Evolutionary conservation across 2,329 filamentous ascomycete genomes (phyloP).

Genomic region (Chrysoporthe deuterocubensis): DNA sequence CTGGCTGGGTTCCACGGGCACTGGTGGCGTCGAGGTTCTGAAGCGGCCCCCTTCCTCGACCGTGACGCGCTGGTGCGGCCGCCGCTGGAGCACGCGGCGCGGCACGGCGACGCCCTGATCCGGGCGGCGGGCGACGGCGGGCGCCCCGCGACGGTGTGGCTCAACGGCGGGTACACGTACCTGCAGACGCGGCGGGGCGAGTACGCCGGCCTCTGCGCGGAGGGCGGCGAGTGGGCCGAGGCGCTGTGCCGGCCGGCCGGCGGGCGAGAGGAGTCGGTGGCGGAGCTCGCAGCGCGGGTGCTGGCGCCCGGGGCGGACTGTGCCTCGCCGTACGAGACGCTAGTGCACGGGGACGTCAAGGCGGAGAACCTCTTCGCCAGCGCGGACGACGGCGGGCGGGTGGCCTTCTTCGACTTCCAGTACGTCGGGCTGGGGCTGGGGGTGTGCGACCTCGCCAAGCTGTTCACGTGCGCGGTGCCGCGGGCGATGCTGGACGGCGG

Average conservation of each 20-base stretch:
- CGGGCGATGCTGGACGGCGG: slow-evolving; percentile 49
- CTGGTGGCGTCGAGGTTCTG: slow-evolving; percentile 46
- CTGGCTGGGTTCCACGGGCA: slow-evolving; percentile 63
- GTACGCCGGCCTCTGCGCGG: slow-evolving; percentile 51
- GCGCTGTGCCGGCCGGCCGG: slow-evolving; percentile 47
- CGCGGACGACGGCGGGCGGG: slow-evolving; percentile 44
- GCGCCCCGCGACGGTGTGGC: slow-evolving; percentile 51
- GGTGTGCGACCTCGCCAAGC: slow-evolving; percentile 68
- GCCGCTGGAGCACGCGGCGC: slow-evolving; percentile 55
- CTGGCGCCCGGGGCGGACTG: slow-evolving; percentile 46
- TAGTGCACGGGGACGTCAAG: slow-evolving; percentile 72
- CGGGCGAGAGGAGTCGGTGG: slow-evolving; percentile 32
- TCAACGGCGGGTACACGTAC: slow-evolving; percentile 72
- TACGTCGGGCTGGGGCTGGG: slow-evolving; percentile 68
- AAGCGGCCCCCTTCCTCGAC: slow-evolving; percentile 30
- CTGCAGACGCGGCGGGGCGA: slow-evolving; percentile 65
- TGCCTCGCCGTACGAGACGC: slow-evolving; percentile 47
- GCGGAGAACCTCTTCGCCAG: slow-evolving; percentile 70
- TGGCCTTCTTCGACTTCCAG: slow-evolving; percentile 72
- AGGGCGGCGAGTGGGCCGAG: slow-evolving; percentile 59
- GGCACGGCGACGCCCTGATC: slow-evolving; percentile 13
- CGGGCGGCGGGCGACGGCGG: background rate
- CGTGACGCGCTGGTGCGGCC: slow-evolving; percentile 48
- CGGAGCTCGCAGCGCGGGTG: slow-evolving; percentile 57
- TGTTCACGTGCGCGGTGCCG: slow-evolving; percentile 69